Evolutionary conservation across 805 yeast genomes (phyloP).

Genomic region (Saturnispora quitensis): DNA sequence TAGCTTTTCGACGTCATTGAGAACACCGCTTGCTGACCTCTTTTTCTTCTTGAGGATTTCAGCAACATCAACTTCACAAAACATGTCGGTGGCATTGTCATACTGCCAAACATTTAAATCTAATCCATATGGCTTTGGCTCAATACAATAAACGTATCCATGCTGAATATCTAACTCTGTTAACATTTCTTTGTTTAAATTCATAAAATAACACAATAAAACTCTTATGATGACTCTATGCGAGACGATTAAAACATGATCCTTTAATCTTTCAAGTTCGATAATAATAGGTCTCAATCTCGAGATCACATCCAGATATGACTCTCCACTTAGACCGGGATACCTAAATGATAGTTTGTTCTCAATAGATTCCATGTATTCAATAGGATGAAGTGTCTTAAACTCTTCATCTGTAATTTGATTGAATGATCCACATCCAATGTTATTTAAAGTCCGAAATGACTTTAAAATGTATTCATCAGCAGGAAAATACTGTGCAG

Average conservation of each 20-base stretch:
- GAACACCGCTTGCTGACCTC: slow-evolving; percentile 21
- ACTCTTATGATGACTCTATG: slow-evolving; percentile 30
- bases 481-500: slow-evolving; percentile 25
- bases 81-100: slow-evolving; percentile 28
- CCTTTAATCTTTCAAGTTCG: slow-evolving; percentile 28
- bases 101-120: slow-evolving; percentile 31
- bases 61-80: slow-evolving; percentile 31
- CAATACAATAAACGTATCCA: slow-evolving; percentile 29
- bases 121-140: slow-evolving; percentile 32
- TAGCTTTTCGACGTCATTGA: slow-evolving; percentile 13
- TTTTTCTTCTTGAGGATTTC: slow-evolving; percentile 28
- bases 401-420: slow-evolving; percentile 26
- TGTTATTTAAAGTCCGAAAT: slow-evolving; percentile 28
- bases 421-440: slow-evolving; percentile 29
- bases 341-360: slow-evolving; percentile 27
- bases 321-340: slow-evolving; percentile 32
- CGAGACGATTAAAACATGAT: slow-evolving; percentile 28
- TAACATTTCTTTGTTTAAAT: slow-evolving; percentile 28
- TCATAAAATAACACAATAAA: slow-evolving; percentile 30
- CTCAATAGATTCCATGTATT: slow-evolving; percentile 23
- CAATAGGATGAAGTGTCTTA: slow-evolving; percentile 19
- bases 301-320: slow-evolving; percentile 29
- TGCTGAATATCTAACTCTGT: slow-evolving; percentile 32
- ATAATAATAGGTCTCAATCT: slow-evolving; percentile 29
- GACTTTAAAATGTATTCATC: slow-evolving; percentile 25